Evolutionary conservation across 352 stramenopile genomes (phyloP).

Genomic region (Globisporangium okanoganense): DNA sequence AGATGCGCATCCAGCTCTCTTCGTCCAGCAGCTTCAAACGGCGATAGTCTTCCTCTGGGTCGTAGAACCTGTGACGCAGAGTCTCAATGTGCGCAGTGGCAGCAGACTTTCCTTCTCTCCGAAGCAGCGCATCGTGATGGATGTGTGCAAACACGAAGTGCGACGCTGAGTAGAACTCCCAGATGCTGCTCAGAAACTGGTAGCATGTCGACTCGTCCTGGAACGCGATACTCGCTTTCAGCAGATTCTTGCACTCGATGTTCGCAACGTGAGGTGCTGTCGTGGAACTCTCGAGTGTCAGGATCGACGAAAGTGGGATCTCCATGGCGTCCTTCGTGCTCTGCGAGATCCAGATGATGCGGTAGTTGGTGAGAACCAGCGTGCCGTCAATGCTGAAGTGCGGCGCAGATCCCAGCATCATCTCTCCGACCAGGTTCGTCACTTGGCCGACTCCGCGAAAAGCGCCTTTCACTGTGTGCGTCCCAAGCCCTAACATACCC

Average conservation of each 20-base stretch:
- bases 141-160: slow-evolving; percentile 76
- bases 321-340: slow-evolving; percentile 78
- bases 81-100: slow-evolving; percentile 31
- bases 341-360: slow-evolving; percentile 81
- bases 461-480: slow-evolving; percentile 83
- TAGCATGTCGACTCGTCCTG: slow-evolving; percentile 73
- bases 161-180: slow-evolving; percentile 57
- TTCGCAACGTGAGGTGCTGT: slow-evolving; percentile 81
- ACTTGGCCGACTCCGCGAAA: slow-evolving; percentile 84
- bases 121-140: slow-evolving; percentile 66
- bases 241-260: slow-evolving; percentile 80
- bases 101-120: slow-evolving; percentile 29
- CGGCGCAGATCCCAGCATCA: slow-evolving; percentile 77
- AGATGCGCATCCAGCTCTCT: slow-evolving; percentile 78
- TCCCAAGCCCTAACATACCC: slow-evolving; percentile 80
- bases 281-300: slow-evolving; percentile 74
- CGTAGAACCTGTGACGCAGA: slow-evolving; percentile 52
- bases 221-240: slow-evolving; percentile 83
- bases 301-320: slow-evolving; percentile 75
- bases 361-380: slow-evolving; percentile 81
- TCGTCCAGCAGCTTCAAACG: slow-evolving; percentile 76
- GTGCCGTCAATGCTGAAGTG: slow-evolving; percentile 87
- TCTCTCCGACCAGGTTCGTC: slow-evolving; percentile 83
- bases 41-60: slow-evolving; percentile 77
- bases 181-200: slow-evolving; percentile 70